These are phyloP conservation scores for Moricandia arvensis DNA, from an alignment of 345 rosid species.

Conservation along the genomic window DNA sequence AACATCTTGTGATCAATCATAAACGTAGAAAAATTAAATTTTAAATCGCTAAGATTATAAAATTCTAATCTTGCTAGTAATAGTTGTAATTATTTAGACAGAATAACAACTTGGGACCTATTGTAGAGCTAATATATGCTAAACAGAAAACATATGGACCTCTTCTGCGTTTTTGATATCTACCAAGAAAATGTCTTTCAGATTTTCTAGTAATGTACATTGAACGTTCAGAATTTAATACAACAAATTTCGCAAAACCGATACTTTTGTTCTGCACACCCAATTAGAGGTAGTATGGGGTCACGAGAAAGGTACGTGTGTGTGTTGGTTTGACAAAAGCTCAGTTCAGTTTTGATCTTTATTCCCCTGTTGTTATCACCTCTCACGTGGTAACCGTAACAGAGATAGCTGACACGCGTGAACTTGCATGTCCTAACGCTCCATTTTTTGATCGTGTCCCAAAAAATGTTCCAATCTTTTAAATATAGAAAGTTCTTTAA, in stretches of 20 bases:
- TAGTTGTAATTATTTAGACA: not conserved
- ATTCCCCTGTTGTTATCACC: conserved; percentile 14
- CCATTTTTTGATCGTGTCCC: conserved; percentile 14
- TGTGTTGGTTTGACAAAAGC: conserved; percentile 18
- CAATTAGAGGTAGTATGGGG: not conserved
- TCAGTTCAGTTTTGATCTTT: not conserved
- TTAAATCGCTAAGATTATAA: not conserved
- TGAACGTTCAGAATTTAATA: not conserved
- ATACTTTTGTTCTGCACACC: not conserved
- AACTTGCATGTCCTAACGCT: conserved; percentile 5
- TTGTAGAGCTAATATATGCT: no score
- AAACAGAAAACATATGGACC: no score
- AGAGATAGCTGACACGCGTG: conserved; percentile 29
- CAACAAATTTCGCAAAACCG: not conserved
- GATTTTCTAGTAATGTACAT: conserved; percentile 5
- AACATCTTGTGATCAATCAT: not conserved
- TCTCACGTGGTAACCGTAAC: conserved; percentile 22
- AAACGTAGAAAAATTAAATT: not conserved
- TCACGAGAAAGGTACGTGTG: conserved; percentile 29
- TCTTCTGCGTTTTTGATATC: not conserved
- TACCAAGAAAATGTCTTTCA: not conserved
- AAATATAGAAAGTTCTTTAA: conserved; percentile 28
- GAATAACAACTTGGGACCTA: not conserved
- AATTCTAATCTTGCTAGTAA: not conserved
- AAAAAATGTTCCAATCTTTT: not conserved